Percentiles rank a stretch among this genome's conserved stretches.
Conservation (phyloP, 441 rosid genomes). For the Populus hybrid region DNA sequence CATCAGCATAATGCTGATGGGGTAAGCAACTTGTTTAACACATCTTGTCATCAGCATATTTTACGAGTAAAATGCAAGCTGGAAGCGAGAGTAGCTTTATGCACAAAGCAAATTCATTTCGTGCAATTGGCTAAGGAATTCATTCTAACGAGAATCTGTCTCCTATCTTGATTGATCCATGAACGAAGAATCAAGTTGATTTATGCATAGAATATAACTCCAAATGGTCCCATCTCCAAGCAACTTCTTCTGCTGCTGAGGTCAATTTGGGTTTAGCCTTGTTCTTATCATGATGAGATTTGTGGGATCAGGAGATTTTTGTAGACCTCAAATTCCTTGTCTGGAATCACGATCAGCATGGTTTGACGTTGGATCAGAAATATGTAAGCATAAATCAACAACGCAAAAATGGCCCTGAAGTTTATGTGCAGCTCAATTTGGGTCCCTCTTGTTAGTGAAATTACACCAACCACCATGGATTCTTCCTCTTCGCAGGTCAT, state of each 20-base stretch:
- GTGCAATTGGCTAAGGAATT: neutral
- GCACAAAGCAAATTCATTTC: neutral
- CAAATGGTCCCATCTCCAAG: neutral
- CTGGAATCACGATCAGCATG: neutral
- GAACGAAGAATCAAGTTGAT: neutral
- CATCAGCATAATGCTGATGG: no score
- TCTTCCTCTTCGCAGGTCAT: neutral
- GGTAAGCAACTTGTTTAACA: no score
- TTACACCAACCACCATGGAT: neutral
- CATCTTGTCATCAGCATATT: neutral
- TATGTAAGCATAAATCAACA: no score
- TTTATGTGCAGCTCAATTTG: neutral
- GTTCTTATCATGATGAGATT: neutral
- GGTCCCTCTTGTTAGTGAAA: neutral
- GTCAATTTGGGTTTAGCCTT: neutral
- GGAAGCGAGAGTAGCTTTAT: neutral
- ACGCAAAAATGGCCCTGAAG: no score
- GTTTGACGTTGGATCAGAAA: no score
- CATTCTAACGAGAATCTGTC: neutral
- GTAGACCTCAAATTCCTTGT: neutral
- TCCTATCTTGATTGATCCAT: neutral
- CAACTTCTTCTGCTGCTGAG: neutral
- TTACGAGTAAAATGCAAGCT: neutral
- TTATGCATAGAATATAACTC: neutral
- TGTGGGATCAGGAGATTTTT: neutral